phyloP scores from a whole-genome alignment of 2,329 filamentous ascomycete species.

The Mycosphaerella sp. region DNA sequence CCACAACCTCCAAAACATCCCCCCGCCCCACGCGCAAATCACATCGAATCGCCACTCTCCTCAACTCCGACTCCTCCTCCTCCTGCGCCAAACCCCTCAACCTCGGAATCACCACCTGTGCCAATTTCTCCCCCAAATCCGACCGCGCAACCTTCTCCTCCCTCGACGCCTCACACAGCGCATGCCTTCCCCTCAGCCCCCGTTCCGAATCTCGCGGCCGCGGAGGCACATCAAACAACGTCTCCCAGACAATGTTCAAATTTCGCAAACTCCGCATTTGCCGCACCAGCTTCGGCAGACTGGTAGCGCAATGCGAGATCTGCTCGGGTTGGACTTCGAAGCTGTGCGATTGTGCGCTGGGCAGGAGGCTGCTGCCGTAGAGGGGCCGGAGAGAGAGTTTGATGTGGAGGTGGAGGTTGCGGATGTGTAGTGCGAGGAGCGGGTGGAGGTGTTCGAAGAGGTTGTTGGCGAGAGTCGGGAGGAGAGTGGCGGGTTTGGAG shows the following conservation, averaged over 20 bases:
- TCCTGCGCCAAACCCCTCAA: conserved; percentile 2
- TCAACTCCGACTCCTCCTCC: background rate
- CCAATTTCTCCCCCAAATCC: conserved; percentile 5
- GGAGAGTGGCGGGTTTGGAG: conserved; percentile 4
- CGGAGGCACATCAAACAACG: conserved; percentile 10
- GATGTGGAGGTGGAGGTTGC: conserved; percentile 8
- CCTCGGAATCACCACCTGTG: conserved; percentile 3
- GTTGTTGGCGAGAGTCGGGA: conserved; percentile 2
- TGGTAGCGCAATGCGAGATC: background rate
- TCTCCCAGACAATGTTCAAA: conserved; percentile 8
- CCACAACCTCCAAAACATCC: conserved; percentile 4
- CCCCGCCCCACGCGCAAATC: background rate
- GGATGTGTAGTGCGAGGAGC: conserved; percentile 8
- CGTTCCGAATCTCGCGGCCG: conserved; percentile 13
- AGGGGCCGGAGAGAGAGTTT: conserved; percentile 10
- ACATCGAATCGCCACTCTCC: conserved; percentile 5
- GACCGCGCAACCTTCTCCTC: conserved; percentile 7
- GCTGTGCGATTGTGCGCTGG: background rate
- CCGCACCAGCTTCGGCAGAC: background rate
- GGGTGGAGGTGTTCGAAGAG: conserved; percentile 8
- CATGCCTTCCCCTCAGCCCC: background rate
- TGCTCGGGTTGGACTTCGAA: conserved; percentile 11
- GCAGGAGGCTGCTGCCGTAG: background rate
- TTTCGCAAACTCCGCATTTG: conserved; percentile 6
- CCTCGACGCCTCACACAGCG: background rate